A percentile compares a stretch with the other conserved stretches of the same genome.
These are phyloP conservation scores for Coelastrella sp. DNA, from an alignment of 139 green algal genomes.

Conservation along the genomic window DNA sequence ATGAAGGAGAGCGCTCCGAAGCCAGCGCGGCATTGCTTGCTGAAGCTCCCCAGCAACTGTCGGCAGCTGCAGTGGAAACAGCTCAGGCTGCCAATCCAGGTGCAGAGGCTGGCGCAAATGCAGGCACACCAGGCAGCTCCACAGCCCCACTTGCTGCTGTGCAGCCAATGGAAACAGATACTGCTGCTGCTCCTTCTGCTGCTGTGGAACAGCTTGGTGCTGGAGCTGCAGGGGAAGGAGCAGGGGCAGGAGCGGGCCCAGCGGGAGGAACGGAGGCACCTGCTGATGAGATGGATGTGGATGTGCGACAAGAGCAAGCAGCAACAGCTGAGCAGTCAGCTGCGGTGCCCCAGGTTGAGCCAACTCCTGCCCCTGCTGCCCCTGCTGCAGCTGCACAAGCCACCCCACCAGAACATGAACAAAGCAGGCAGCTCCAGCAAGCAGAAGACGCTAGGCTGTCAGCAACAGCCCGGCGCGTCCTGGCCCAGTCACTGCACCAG, in stretches of 20 bases:
- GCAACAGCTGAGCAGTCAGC: neutral
- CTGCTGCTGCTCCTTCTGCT: conserved; percentile 21
- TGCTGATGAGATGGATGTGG: conserved; percentile 34
- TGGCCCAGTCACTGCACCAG: conserved; percentile 14
- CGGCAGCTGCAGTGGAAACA: neutral
- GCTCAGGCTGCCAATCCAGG: neutral
- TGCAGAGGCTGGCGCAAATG: conserved; percentile 16
- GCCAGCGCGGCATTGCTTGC: no score
- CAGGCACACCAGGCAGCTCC: neutral
- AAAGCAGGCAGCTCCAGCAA: conserved; percentile 6
- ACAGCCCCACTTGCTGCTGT: neutral
- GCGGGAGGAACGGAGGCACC: conserved; percentile 27
- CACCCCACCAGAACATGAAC: conserved; percentile 18
- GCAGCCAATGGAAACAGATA: conserved; percentile 40
- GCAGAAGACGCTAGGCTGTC: conserved; percentile 10
- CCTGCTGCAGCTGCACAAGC: neutral
- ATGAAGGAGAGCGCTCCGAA: no score
- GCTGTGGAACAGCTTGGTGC: neutral
- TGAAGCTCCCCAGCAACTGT: neutral
- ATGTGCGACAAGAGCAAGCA: conserved; percentile 1
- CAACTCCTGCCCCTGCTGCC: conserved; percentile 11
- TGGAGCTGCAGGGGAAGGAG: neutral
- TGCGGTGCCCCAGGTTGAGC: neutral
- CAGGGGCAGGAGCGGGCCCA: neutral
- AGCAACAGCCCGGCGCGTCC: neutral